A percentile compares a stretch with the other conserved stretches of the same genome.
These are phyloP conservation scores for Talaromyces sp. DNA, from an alignment of 2,329 filamentous ascomycete genomes.

Conservation along the genomic window DNA sequence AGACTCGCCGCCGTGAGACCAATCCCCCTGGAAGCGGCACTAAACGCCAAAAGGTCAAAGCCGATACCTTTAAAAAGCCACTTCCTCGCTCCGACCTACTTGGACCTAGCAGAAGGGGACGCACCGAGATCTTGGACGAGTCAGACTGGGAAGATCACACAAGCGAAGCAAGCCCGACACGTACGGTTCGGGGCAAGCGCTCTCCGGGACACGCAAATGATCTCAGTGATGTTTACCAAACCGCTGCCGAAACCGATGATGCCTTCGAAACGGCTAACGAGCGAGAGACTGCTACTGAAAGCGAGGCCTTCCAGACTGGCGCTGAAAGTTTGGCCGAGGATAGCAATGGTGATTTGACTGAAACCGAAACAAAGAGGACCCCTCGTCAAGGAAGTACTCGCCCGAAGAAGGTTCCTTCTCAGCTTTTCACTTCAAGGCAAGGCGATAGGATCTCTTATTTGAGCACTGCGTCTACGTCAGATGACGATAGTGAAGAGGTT, in stretches of 20 bases:
- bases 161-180: constrained; percentile 57
- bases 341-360: constrained; percentile 76
- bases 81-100: constrained; percentile 64
- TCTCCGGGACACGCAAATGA: constrained; percentile 39
- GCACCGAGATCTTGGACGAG: constrained; percentile 74
- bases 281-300: constrained; percentile 70
- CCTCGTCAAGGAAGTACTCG: constrained; percentile 32
- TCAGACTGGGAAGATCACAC: constrained; percentile 86
- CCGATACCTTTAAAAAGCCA: constrained; percentile 73
- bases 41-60: constrained; percentile 61
- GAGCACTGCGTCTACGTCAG: constrained; percentile 86
- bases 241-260: constrained; percentile 70
- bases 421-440: constrained; percentile 40
- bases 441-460: constrained; percentile 67
- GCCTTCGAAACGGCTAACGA: constrained; percentile 75
- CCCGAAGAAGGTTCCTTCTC: constrained; percentile 38
- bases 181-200: constrained; percentile 34
- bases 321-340: constrained; percentile 68
- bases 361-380: constrained; percentile 66
- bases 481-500: constrained; percentile 66
- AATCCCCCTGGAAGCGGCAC: constrained; percentile 36
- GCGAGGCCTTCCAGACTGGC: constrained; percentile 94
- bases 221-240: constrained; percentile 70
- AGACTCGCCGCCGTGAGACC: constrained; percentile 60
- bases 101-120: constrained; percentile 69